Percentiles rank a stretch among this genome's conserved stretches.
Evolutionary conservation across 1,139 yeast genomes (phyloP).

Genomic region (Diutina siamensis): DNA sequence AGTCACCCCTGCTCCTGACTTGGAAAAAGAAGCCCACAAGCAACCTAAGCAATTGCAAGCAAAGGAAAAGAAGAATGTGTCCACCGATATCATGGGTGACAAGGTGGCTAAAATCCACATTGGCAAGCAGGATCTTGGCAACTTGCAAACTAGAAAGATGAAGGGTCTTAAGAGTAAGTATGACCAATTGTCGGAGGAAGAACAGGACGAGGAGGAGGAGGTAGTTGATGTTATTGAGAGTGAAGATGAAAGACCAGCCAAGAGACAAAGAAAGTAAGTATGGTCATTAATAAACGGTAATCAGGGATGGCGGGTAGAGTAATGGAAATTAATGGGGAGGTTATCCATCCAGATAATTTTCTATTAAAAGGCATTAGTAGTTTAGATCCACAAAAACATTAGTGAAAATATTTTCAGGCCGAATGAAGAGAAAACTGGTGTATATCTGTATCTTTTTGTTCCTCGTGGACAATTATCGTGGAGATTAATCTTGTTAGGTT

Average conservation of each 20-base stretch:
- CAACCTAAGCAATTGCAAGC: slow-evolving; percentile 76
- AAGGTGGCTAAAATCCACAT: slow-evolving; percentile 93
- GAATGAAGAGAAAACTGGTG: too few species aligned
- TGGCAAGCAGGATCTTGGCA: slow-evolving; percentile 86
- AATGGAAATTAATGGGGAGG: too few species aligned
- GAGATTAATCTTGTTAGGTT: too few species aligned
- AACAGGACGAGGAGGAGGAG: slow-evolving; percentile 29
- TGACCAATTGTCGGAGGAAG: slow-evolving; percentile 50
- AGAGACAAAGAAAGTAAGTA: slow-evolving; percentile 22
- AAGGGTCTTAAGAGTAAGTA: slow-evolving; percentile 86
- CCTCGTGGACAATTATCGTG: too few species aligned
- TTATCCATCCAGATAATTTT: too few species aligned
- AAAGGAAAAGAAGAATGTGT: slow-evolving; percentile 80
- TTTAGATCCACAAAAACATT: too few species aligned
- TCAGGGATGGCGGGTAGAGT: too few species aligned
- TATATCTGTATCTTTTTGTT: too few species aligned
- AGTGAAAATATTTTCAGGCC: too few species aligned
- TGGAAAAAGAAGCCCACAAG: slow-evolving; percentile 81
- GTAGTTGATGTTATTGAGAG: slow-evolving; percentile 17
- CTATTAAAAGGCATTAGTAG: too few species aligned
- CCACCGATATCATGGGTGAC: slow-evolving; percentile 86
- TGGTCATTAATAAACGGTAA: neutral
- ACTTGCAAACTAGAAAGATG: slow-evolving; percentile 94
- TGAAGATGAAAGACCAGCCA: slow-evolving; percentile 19
- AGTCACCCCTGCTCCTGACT: slow-evolving; percentile 74